Conservation (phyloP, 768 basidiomycete genomes). For the Hirschioporus abietinus region DNA sequence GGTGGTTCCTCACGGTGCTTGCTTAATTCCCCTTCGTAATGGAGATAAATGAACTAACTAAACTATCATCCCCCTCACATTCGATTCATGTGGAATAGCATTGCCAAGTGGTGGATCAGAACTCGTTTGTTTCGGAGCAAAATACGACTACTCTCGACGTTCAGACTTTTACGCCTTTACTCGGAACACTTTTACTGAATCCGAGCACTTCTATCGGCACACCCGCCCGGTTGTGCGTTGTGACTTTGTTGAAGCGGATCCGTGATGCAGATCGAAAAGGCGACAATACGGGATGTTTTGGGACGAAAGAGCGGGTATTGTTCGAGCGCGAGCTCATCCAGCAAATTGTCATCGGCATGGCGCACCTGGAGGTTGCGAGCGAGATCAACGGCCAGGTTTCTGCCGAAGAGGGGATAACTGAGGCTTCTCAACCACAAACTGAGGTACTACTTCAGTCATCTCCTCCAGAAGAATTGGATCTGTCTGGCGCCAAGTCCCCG, state of each 20-base stretch:
- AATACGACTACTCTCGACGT: constrained; percentile 54
- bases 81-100: constrained; percentile 34
- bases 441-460: constrained; percentile 12
- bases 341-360: constrained; percentile 88
- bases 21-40: constrained; percentile 6
- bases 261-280: constrained; percentile 48
- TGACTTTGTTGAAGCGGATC: constrained; percentile 70
- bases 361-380: constrained; percentile 47
- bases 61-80: neutral
- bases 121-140: constrained; percentile 25
- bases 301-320: constrained; percentile 48
- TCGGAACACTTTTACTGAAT: constrained; percentile 84
- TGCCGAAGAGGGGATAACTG: constrained; percentile 21
- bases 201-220: constrained; percentile 69
- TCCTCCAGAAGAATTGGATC: neutral
- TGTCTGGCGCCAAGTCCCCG: constrained; percentile 5
- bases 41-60: neutral
- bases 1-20: constrained; percentile 83
- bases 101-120: constrained; percentile 60
- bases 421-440: constrained; percentile 26
- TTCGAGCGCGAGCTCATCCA: constrained; percentile 79
- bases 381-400: neutral
- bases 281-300: constrained; percentile 35
- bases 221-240: constrained; percentile 68
- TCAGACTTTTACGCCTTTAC: constrained; percentile 85